Conservation (phyloP, 192 early-diverging fungal genomes). For the Cladochytrium replicatum region DNA sequence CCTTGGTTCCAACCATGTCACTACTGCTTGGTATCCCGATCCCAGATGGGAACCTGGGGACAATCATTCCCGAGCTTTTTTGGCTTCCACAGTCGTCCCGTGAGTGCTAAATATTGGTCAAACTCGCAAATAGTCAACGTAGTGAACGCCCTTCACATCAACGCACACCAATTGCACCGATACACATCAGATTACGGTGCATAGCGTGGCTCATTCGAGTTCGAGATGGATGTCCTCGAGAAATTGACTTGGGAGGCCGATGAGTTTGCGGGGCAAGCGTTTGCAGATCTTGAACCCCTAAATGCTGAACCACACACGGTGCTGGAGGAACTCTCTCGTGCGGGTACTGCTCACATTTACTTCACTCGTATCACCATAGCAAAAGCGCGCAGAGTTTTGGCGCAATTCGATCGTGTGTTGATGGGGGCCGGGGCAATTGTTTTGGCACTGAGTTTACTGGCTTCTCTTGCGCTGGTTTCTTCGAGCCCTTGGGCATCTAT, state of each 20-base stretch:
- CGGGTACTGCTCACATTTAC: conserved; percentile 15
- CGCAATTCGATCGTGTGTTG: conserved; percentile 74
- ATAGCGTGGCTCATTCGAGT: conserved; percentile 39
- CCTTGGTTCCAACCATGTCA: conserved; percentile 78
- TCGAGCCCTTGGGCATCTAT: conserved; percentile 5
- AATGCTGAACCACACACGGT: conserved; percentile 21
- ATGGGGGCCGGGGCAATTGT: conserved; percentile 64
- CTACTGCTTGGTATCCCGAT: conserved; percentile 75
- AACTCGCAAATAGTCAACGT: conserved; percentile 20
- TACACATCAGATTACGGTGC: conserved; percentile 53
- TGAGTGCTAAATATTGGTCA: background rate
- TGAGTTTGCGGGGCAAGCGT: conserved; percentile 37
- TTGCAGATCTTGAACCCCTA: conserved; percentile 24
- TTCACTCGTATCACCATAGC: conserved; percentile 57
- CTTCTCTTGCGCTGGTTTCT: conserved; percentile 17
- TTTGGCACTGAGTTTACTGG: conserved; percentile 24
- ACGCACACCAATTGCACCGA: conserved; percentile 57
- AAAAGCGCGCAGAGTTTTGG: conserved; percentile 73
- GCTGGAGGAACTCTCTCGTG: background rate
- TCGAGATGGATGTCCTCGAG: conserved; percentile 31
- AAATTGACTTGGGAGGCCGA: conserved; percentile 28
- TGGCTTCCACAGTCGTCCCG: conserved; percentile 10
- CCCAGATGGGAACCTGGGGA: conserved; percentile 88
- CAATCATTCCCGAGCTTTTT: conserved; percentile 79
- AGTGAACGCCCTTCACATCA: conserved; percentile 44